Evolutionary conservation across 75 land plant genomes (phyloP).

Genomic region (Cupressus sempervirens): DNA sequence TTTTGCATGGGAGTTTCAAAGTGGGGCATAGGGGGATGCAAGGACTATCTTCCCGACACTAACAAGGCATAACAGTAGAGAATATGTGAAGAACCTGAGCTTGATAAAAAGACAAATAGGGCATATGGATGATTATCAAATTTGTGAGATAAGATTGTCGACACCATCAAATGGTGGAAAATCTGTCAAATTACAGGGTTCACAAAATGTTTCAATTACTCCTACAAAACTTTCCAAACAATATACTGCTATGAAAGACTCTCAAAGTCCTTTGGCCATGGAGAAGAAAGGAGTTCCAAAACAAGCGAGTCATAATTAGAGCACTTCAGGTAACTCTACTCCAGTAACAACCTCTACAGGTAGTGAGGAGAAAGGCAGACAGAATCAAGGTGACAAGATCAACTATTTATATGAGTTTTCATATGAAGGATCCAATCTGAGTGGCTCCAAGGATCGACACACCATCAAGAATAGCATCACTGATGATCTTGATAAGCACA

Average conservation of each 20-base stretch:
- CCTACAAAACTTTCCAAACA: neutral
- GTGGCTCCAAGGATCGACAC: neutral
- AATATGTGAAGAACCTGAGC: too few relatives aligned
- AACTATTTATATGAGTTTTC: neutral
- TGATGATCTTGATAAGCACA: constrained; percentile 1
- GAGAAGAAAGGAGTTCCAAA: constrained; percentile 8
- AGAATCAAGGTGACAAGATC: neutral
- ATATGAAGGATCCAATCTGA: neutral
- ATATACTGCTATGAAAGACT: neutral
- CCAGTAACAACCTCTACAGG: neutral
- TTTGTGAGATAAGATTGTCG: too few relatives aligned
- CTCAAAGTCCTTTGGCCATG: neutral
- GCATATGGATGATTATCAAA: too few relatives aligned
- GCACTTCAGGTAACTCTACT: neutral
- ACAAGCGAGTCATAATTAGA: neutral
- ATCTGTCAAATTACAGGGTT: neutral
- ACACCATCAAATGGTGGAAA: neutral
- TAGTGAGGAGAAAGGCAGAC: neutral
- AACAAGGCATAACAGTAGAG: too few relatives aligned
- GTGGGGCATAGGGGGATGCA: too few relatives aligned
- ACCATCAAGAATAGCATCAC: neutral
- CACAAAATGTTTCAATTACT: neutral
- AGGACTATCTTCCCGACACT: too few relatives aligned
- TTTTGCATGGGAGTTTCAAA: too few relatives aligned
- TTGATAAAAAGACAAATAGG: too few relatives aligned